Conservation (phyloP, 2,329 filamentous ascomycete species). For the Fusarium irregulare region DNA sequence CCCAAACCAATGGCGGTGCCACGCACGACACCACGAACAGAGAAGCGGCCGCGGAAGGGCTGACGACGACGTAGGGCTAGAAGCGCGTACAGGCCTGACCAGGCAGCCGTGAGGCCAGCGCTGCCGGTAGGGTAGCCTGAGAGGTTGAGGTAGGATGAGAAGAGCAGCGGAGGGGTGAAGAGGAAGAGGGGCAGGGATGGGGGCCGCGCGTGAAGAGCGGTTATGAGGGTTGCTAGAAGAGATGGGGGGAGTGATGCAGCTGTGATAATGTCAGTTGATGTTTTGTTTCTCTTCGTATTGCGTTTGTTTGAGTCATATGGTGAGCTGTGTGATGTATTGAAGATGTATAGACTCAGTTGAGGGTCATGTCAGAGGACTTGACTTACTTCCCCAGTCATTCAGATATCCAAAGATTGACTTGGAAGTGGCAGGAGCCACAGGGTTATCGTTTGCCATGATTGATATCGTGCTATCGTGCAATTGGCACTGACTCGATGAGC, state of each 20-base stretch:
- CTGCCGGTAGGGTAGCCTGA: slow-evolving; percentile 68
- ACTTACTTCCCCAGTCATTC: slow-evolving; percentile 64
- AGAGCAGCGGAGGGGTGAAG: slow-evolving; percentile 64
- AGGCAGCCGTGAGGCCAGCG: slow-evolving; percentile 66
- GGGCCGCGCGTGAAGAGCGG: slow-evolving; percentile 67
- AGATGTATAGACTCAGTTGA: slow-evolving; percentile 13
- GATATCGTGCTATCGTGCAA: background rate
- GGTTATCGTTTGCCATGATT: slow-evolving; percentile 48
- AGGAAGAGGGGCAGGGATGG: slow-evolving; percentile 64
- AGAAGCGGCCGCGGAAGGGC: slow-evolving; percentile 56
- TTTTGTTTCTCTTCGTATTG: background rate
- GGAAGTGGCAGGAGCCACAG: slow-evolving; percentile 31
- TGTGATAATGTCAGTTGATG: slow-evolving; percentile 44
- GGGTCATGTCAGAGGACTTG: background rate
- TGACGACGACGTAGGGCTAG: slow-evolving; percentile 63
- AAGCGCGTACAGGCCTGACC: slow-evolving; percentile 68
- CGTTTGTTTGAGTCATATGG: background rate
- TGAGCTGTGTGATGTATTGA: slow-evolving; percentile 1
- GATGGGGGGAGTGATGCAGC: slow-evolving; percentile 66
- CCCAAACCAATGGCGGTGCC: slow-evolving; percentile 63
- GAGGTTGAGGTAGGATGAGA: slow-evolving; percentile 69
- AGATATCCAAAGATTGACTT: slow-evolving; percentile 52
- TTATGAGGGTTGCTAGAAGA: slow-evolving; percentile 66
- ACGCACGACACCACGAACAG: slow-evolving; percentile 62
- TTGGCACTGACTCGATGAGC: slow-evolving; percentile 24